A percentile compares a stretch with the other conserved stretches of the same genome.
These are phyloP conservation scores for Neolecta irregularis DNA, from an alignment of 1,139 yeast genomes.

Conservation along the genomic window DNA sequence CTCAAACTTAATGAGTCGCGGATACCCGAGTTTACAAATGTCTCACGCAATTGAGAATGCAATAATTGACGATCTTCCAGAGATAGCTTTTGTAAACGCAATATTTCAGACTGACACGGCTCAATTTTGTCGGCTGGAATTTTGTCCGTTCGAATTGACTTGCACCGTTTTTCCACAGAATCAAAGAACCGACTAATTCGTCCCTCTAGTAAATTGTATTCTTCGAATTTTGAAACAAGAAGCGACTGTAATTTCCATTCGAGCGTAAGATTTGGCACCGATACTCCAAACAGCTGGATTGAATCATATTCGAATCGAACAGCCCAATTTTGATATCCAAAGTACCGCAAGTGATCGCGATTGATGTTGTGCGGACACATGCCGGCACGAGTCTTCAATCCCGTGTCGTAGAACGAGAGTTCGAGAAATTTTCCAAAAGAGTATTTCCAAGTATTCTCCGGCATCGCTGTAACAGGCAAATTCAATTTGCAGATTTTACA, in stretches of 20 bases:
- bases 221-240: constrained; percentile 50
- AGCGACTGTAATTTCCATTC: constrained; percentile 63
- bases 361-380: constrained; percentile 68
- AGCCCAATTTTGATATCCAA: constrained; percentile 67
- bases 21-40: constrained; percentile 44
- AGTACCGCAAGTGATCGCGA: constrained; percentile 65
- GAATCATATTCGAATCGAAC: constrained; percentile 63
- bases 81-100: constrained; percentile 41
- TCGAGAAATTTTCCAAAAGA: constrained; percentile 90
- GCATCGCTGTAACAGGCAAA: constrained; percentile 74
- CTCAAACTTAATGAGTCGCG: constrained; percentile 59
- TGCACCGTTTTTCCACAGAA: constrained; percentile 55
- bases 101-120: constrained; percentile 47
- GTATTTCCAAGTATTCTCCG: constrained; percentile 74
- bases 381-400: constrained; percentile 32
- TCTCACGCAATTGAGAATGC: constrained; percentile 32
- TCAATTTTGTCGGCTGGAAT: constrained; percentile 47
- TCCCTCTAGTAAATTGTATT: constrained; percentile 38
- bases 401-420: constrained; percentile 60
- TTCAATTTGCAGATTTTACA: constrained; percentile 66
- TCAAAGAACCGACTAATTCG: constrained; percentile 50
- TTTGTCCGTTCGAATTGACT: constrained; percentile 67
- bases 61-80: constrained; percentile 37
- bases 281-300: constrained; percentile 61
- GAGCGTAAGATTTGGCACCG: constrained; percentile 59